Conservation (phyloP, 352 stramenopile genomes). For the Globisporangium acanthophoron region DNA sequence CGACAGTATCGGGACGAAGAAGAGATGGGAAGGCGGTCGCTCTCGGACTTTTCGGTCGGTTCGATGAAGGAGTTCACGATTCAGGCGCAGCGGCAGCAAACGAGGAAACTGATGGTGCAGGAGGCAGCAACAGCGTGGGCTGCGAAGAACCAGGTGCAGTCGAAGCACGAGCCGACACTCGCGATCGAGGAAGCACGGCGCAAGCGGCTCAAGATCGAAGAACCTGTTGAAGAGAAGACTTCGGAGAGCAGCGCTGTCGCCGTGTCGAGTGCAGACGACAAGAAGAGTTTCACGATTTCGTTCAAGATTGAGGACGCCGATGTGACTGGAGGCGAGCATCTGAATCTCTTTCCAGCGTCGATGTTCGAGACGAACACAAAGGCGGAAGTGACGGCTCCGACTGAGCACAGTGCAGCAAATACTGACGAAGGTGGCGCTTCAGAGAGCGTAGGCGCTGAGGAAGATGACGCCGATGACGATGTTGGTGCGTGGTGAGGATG, state of each 20-base stretch:
- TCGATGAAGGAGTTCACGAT: conserved; percentile 22
- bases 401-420: too few species aligned
- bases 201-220: conserved; percentile 18
- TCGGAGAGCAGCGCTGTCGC: not conserved
- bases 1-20: conserved; percentile 13
- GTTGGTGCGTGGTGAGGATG: conserved; percentile 4
- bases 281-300: conserved; percentile 29
- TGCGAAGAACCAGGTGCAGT: conserved; percentile 29
- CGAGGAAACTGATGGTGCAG: conserved; percentile 23
- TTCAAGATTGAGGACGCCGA: conserved; percentile 42
- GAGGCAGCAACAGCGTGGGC: conserved; percentile 26
- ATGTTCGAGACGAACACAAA: conserved; percentile 14
- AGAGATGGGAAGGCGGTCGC: conserved; percentile 16
- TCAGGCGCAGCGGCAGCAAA: conserved; percentile 20
- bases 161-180: conserved; percentile 36
- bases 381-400: not conserved
- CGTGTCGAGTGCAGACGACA: conserved; percentile 4
- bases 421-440: not conserved
- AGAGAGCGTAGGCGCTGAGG: not conserved
- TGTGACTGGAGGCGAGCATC: conserved; percentile 13
- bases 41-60: conserved; percentile 28
- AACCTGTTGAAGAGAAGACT: not conserved
- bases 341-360: conserved; percentile 32
- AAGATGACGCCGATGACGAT: conserved; percentile 1
- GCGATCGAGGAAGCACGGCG: conserved; percentile 36